Base-by-base conservation (phyloP, 2,329 filamentous ascomycete species). In the Colletotrichum tamarilloi region DNA sequence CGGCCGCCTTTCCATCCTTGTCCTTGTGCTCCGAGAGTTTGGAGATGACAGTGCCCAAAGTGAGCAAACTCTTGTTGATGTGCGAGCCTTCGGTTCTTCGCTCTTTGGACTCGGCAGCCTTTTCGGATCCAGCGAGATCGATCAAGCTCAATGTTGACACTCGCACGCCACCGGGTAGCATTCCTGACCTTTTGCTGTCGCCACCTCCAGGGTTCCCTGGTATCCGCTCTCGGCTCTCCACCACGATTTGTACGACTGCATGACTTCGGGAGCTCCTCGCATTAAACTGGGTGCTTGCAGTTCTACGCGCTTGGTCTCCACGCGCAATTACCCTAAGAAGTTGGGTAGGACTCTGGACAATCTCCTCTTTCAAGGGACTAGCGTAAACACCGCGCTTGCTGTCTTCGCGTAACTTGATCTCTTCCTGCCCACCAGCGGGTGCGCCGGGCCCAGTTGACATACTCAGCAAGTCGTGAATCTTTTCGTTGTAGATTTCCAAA, bases 401-500 rank as follows among this genome's bases (percentile, higher is more conserved):
- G 82, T 99, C 97, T 83, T 99, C 97, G 24, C 97, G 93, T 68
- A 99, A 86, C 83, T 99, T 98, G 83, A 99, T 99, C 80, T 99
- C 97, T 77, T 99, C 97, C 76, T 95, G 93, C 49, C 87, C 85
- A 11, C 81, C 85, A 22, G 86, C 85, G 24, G 89, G 91, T 22
- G 87, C 80, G 5, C 87, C 90, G 53, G 84, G 85, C 14, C 88
- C 88, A 1, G 89, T 88, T 1, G 94, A 88, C 81, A 95, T 92
- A 76, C 93, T 96, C 57, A 99, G 87, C 62, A 99, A 86, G 83
- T 99, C 97, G 80, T 98, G 94, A 71, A 99, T 98, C 83, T 91
- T 97, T 81, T 99, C 97, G 79, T 99, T 99, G 85, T 99, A 99
- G 74, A 99, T 99, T 85, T 99, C 97, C 75, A 99, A 88, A 81